Evolutionary conservation across 1,284 basidiomycete species (phyloP).

Genomic region (Cerrena zonata): DNA sequence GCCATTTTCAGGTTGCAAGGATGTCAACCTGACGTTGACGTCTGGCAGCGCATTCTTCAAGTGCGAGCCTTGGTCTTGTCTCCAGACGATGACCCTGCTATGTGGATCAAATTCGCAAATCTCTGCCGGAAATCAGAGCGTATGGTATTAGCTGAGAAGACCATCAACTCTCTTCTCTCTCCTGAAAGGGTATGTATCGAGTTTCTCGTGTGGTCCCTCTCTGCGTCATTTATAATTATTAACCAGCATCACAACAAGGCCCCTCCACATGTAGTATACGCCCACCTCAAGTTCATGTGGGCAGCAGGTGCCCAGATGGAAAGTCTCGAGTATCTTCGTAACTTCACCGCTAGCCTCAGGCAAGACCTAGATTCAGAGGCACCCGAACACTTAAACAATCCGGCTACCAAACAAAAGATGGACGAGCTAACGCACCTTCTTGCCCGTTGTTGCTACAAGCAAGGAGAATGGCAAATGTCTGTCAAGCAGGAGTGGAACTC

Average conservation of each 20-base stretch:
- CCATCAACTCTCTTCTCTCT: slow-evolving; percentile 85
- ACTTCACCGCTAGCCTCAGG: slow-evolving; percentile 76
- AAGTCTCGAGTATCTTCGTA: slow-evolving; percentile 79
- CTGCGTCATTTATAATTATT: too few species aligned
- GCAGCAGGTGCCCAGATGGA: slow-evolving; percentile 76
- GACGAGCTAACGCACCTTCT: slow-evolving; percentile 80
- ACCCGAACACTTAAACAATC: slow-evolving; percentile 31
- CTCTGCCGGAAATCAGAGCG: slow-evolving; percentile 82
- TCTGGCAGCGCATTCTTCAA: slow-evolving; percentile 97
- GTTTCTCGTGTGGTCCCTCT: too few species aligned
- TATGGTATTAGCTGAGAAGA: slow-evolving; percentile 91
- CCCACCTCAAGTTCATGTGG: slow-evolving; percentile 97
- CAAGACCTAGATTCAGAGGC: slow-evolving; percentile 69
- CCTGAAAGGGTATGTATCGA: slow-evolving; percentile 47
- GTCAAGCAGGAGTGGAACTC: slow-evolving; percentile 75
- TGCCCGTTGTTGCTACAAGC: slow-evolving; percentile 96
- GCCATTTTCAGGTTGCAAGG: slow-evolving; percentile 71
- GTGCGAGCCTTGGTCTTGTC: slow-evolving; percentile 91
- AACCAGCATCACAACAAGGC: slow-evolving; percentile 64
- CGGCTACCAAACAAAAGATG: slow-evolving; percentile 58
- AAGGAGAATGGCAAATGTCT: slow-evolving; percentile 90
- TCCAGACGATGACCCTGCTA: slow-evolving; percentile 90
- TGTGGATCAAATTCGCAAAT: slow-evolving; percentile 95
- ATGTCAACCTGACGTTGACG: slow-evolving; percentile 97
- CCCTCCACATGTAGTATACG: slow-evolving; percentile 94